Evolutionary conservation across 345 rosid genomes (phyloP), one percentile per base, ranked within the genome.

Genomic region (Hypericum androsaemum): DNA sequence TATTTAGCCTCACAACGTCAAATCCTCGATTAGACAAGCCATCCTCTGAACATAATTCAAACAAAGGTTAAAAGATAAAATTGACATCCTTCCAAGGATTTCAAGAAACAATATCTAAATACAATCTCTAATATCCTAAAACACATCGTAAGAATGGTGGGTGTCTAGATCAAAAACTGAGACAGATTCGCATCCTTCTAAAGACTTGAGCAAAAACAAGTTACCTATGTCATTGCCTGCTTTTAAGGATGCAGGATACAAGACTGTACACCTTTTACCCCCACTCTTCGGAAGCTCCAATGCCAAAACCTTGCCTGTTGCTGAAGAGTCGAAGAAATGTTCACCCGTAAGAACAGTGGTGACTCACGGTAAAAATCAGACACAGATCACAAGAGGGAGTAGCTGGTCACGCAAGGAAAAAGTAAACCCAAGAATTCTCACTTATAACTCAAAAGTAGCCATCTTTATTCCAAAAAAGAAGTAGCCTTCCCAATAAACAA

Each of bases 241-340:
- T 72, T 85, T 92, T 50, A 66, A 59, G 41, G 98, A 92, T 65
- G 98, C 94, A 12, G 98, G 98, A 76, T 92, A 92, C 70, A 92
- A 77, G 62, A 92, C 97, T 13, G 74, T 81, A 60, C 88, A 78
- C 56, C 52, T 77, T 73, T 70, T 69, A 50, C 73, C 71, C 37
- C 72, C 81, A 45, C 58, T 71, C 58, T 59, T 75, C 38, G 97
- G 98, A 70, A 92, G 98, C 76, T 92, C 95, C n/a, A 73, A 74
- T 73, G 97, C 95, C 77, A 92, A 77, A 55, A 88, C 79, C 64
- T 80, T 82, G 37, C 94, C 97, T 0, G 88, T 88, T 46, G 98
- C 97, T 92, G 95, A 56, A 77, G 54, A 43, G 37, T 28, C 6
- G 32, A 32, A 43, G 40, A 45, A 66, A 6, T 22, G 14, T 37